A percentile compares a stretch with the other conserved stretches of the same genome.
Conservation (phyloP, 768 basidiomycete genomes). For the Pisolithus albus region DNA sequence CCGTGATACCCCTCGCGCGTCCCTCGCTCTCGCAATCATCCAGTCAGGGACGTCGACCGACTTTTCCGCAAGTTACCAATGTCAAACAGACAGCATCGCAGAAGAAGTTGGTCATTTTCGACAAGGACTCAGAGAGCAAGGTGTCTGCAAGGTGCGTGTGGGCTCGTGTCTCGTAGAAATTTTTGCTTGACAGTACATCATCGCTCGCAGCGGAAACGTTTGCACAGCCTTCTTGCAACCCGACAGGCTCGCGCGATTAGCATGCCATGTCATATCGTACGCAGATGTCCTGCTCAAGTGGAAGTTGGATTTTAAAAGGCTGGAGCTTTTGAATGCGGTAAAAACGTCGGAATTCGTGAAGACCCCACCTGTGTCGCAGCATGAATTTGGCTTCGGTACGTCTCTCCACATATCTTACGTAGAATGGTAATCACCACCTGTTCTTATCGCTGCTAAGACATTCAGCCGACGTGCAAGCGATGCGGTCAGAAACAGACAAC, state of each 20-base stretch:
- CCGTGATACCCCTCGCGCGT: slow-evolving; percentile 21
- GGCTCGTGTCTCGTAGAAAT: background rate
- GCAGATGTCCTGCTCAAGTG: slow-evolving; percentile 72
- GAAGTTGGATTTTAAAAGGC: slow-evolving; percentile 61
- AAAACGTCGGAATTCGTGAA: slow-evolving; percentile 24
- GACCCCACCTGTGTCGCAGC: slow-evolving; percentile 17
- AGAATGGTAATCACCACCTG: background rate
- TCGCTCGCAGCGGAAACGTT: background rate
- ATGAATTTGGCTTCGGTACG: slow-evolving; percentile 32
- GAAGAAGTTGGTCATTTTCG: slow-evolving; percentile 33
- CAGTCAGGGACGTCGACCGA: slow-evolving; percentile 32
- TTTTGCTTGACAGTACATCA: background rate
- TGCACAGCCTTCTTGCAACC: slow-evolving; percentile 11
- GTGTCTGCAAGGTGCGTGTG: slow-evolving; percentile 9
- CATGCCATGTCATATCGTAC: slow-evolving; percentile 59
- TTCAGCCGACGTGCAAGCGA: slow-evolving; percentile 41
- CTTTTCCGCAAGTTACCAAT: slow-evolving; percentile 37
- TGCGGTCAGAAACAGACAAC: slow-evolving; percentile 34
- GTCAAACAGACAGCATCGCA: slow-evolving; percentile 25
- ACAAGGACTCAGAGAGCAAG: slow-evolving; percentile 18
- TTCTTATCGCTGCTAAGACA: slow-evolving; percentile 25
- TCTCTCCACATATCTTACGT: background rate
- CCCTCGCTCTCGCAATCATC: slow-evolving; percentile 39
- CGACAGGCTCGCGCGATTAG: slow-evolving; percentile 35
- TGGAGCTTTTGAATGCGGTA: slow-evolving; percentile 68